Evolutionary conservation across 148 eudicot genomes (phyloP), one percentile per base, ranked within the genome.

Genomic region (Persicaria tinctoria): DNA sequence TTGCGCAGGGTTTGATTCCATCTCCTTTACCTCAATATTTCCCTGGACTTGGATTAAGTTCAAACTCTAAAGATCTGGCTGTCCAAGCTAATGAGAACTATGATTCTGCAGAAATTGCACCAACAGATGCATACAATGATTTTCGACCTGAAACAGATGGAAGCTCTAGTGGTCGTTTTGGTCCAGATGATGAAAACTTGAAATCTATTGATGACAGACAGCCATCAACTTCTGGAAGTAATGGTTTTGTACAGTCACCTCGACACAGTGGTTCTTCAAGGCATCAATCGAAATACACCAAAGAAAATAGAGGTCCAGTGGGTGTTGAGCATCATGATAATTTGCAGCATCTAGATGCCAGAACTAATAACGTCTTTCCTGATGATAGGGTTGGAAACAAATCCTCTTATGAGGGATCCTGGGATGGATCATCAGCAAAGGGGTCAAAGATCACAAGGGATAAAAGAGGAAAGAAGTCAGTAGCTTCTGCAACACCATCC

Each of bases 391-490:
- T 83, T 47, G 70, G 74, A 4, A 84, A 85, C 79, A 84, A 79
- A 81, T 84, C 91, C 44, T 93, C 97, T 48, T 93, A 94, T 10
- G 92, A 91, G 84, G 87, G 94, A 79, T 93, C 97, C 16, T 91
- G 92, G 91, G 97, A 91, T 81, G 97, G 93, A 63, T 86, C 97
- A 44, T 85, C 88, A 46, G 79, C 84, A 62, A 87, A 89, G 78
- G 79, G 74, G 2, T 73, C 90, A 55, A 91, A 87, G 86, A 79
- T 78, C 68, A 80, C 81, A n/a, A 88, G 85, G 84, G 91, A 89
- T 69, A 93, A 80, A 76, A 74, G 87, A 78, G 92, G 86, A 60
- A 88, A 85, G 76, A 86, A 83, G 83, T 60, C 80, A 62, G 76
- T 59, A 53, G 62, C 73, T 73, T 64, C 76, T 59, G 46, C 81